These are phyloP conservation scores for Meredithiella fracta DNA, from an alignment of 2,329 filamentous ascomycete species.

Conservation along the genomic window DNA sequence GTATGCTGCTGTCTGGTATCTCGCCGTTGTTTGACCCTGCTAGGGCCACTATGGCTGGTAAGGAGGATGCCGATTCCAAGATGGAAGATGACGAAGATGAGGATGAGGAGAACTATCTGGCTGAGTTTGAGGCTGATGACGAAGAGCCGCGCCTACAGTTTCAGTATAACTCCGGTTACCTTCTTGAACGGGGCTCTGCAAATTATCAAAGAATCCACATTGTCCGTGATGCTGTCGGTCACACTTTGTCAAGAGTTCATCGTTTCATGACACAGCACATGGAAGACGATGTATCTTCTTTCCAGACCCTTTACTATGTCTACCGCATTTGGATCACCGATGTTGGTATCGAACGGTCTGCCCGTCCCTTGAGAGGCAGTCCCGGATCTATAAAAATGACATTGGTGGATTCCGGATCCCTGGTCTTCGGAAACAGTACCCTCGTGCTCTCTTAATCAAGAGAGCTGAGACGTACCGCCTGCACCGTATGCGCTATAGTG, in stretches of 20 bases:
- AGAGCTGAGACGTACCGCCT: slow-evolving; percentile 89
- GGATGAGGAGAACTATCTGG: slow-evolving; percentile 37
- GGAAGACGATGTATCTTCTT: slow-evolving; percentile 90
- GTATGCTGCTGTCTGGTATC: slow-evolving; percentile 79
- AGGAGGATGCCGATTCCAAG: slow-evolving; percentile 29
- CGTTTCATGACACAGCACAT: slow-evolving; percentile 66
- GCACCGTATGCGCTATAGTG: slow-evolving; percentile 85
- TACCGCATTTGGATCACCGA: slow-evolving; percentile 96
- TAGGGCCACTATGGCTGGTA: slow-evolving; percentile 37
- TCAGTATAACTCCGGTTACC: slow-evolving; percentile 75
- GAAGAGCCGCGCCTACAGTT: slow-evolving; percentile 76
- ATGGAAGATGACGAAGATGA: slow-evolving; percentile 23
- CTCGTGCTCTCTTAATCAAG: slow-evolving; percentile 77
- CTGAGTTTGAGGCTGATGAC: slow-evolving; percentile 50
- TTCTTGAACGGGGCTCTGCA: slow-evolving; percentile 37
- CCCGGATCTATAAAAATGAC: slow-evolving; percentile 70
- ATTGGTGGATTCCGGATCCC: slow-evolving; percentile 88
- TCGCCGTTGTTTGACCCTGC: slow-evolving; percentile 77
- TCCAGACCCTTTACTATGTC: slow-evolving; percentile 79
- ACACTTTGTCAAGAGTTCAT: slow-evolving; percentile 69
- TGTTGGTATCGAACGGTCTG: slow-evolving; percentile 87
- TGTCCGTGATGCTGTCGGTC: slow-evolving; percentile 64
- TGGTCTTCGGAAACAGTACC: slow-evolving; percentile 81
- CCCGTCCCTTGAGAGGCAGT: slow-evolving; percentile 82
- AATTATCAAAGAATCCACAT: slow-evolving; percentile 64